phyloP scores from a whole-genome alignment of 306 rosid genomes.

The Acacia crassicarpa region DNA sequence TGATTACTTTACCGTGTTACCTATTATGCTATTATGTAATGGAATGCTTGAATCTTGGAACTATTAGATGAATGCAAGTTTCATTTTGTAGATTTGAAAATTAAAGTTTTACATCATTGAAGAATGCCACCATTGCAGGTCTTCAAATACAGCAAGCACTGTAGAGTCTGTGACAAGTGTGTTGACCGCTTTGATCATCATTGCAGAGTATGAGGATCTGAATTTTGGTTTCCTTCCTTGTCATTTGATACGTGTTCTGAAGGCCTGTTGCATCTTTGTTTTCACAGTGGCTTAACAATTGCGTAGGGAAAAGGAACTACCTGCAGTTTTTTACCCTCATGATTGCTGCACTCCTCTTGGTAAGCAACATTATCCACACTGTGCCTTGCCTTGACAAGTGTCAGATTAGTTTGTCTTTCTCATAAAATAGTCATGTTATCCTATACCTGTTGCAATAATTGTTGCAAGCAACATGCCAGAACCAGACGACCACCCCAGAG shows the following conservation, averaged over 20 bases:
- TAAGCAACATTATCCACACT: slow-evolving; percentile 50
- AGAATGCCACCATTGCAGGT: slow-evolving; percentile 51
- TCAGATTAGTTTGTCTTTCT: neutral
- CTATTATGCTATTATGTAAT: neutral
- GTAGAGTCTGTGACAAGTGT: slow-evolving; percentile 88
- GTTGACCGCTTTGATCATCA: slow-evolving; percentile 92
- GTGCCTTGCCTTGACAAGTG: slow-evolving; percentile 1
- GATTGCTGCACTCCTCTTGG: slow-evolving; percentile 86
- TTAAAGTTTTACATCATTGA: slow-evolving; percentile 13
- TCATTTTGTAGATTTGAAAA: neutral
- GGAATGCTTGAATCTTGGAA: neutral
- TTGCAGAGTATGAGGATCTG: slow-evolving; percentile 67
- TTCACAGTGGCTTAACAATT: slow-evolving; percentile 92
- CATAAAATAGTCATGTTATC: slow-evolving; percentile 4
- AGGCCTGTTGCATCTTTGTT: slow-evolving; percentile 4
- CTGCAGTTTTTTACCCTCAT: slow-evolving; percentile 79
- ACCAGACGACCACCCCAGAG: slow-evolving; percentile 42
- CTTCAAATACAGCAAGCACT: slow-evolving; percentile 87
- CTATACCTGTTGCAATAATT: slow-evolving; percentile 9
- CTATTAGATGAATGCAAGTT: neutral
- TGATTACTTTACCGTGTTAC: neutral
- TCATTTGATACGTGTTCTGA: slow-evolving; percentile 27
- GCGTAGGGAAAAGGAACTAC: slow-evolving; percentile 78
- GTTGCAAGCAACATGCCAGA: slow-evolving; percentile 36
- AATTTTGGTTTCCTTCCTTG: slow-evolving; percentile 5